Base-by-base conservation (phyloP, 2,329 filamentous ascomycete species). In the Aspergillus persii region DNA sequence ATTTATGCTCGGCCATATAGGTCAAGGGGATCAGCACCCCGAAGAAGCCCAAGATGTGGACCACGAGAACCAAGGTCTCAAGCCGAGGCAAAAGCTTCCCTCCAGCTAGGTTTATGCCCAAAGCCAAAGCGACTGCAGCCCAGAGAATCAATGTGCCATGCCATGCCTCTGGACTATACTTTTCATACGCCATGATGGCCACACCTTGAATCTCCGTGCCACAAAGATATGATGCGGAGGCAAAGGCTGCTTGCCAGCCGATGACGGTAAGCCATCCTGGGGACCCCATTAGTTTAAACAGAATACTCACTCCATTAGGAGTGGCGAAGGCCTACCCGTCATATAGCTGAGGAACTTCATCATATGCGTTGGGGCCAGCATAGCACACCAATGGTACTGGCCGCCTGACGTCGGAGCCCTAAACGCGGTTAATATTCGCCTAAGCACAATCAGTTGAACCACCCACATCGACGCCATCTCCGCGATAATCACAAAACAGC, bases 21-120 rank as follows among this genome's bases (percentile, higher is more conserved):
- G 77, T 73, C 3, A 83, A 66, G 0, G 79, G 74, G 26, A 83
- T 79, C 9, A 84, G 68, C 56, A 83, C 80, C 0, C 77, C 81
- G 58, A 84, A 81, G 66, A 84, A 81, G 3, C 82, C 82, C 15
- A 80, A 66, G 15, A 84, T 70, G 57, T 84, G 82, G 3, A 84
- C 65, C 29, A 82, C 74, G 7, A 83, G 69, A 26, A 82, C 74
- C 9, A 80, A 62, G 1, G 79, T 78, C 66, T 86, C 83, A 46
- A 83, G 70, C 11, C 76, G 69, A 1, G 81, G 80, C 2, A 84
- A 69, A 1, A 77, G 62, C 47, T 72, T 74, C 2, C 76, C 77
- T 4, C 76, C 71, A 11, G 77, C 69, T 1, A 76, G 75, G 61
- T 84, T 84, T 60, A 81, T 74, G 23, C 70, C 65, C 7, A 78